Percentiles rank a stretch among this genome's conserved stretches.
phyloP scores from a whole-genome alignment of 352 stramenopile genomes.

The Hyphochytrium catenoides region DNA sequence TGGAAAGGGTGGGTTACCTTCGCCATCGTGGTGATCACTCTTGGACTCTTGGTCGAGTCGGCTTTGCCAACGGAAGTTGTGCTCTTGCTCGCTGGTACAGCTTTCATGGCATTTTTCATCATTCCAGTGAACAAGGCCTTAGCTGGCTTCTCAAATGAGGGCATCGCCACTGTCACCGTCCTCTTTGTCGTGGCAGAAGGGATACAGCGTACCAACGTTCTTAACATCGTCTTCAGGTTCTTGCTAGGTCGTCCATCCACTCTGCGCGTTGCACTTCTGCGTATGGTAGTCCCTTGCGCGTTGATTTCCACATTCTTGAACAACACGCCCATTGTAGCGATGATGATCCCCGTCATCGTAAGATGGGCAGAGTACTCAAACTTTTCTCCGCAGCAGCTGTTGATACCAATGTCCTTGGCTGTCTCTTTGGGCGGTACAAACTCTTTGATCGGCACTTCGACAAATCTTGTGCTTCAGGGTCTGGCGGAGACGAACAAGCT shows the following conservation, averaged over 20 bases:
- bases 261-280: slow-evolving; percentile 18
- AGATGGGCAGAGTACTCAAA: slow-evolving; percentile 22
- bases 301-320: slow-evolving; percentile 38
- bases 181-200: slow-evolving; percentile 31
- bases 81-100: too few relatives aligned
- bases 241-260: slow-evolving; percentile 21
- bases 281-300: slow-evolving; percentile 25
- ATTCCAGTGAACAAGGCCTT: slow-evolving; percentile 21
- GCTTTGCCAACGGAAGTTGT: too few relatives aligned
- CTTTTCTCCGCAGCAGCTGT: slow-evolving; percentile 18
- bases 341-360: slow-evolving; percentile 43
- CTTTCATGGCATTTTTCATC: slow-evolving; percentile 23
- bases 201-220: slow-evolving; percentile 22
- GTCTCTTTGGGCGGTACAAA: slow-evolving; percentile 36
- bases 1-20: too few relatives aligned
- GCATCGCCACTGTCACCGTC: slow-evolving; percentile 25
- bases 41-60: too few relatives aligned
- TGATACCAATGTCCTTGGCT: slow-evolving; percentile 33
- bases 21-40: too few relatives aligned
- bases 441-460: slow-evolving; percentile 37
- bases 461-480: slow-evolving; percentile 32
- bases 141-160: slow-evolving; percentile 26
- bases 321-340: slow-evolving; percentile 37
- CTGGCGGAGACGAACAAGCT: slow-evolving; percentile 17
- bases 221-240: slow-evolving; percentile 39